Conservation (phyloP, 305 asterid species). For the Vinca major region DNA sequence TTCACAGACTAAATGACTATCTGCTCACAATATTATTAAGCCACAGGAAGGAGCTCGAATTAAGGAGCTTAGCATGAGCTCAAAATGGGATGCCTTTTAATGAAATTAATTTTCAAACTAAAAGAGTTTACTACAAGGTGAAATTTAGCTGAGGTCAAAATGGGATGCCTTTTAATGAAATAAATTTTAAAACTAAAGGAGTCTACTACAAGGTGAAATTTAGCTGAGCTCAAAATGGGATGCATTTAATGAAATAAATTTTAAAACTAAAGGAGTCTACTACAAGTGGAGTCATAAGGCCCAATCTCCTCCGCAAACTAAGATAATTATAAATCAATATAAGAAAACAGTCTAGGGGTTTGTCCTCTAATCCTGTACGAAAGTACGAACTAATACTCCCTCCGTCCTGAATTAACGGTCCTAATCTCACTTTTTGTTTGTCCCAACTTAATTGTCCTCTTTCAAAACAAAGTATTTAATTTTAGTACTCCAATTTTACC, state of each 20-base stretch:
- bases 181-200: neutral
- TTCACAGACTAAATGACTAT: neutral
- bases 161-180: neutral
- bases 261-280: neutral
- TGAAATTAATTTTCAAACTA: neutral
- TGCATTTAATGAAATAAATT: neutral
- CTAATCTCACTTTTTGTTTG: too few species aligned
- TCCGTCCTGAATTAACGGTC: too few species aligned
- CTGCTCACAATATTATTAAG: neutral
- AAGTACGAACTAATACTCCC: neutral
- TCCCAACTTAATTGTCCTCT: too few species aligned
- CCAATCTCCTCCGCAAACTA: neutral
- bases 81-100: neutral
- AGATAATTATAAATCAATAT: neutral
- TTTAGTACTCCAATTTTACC: too few species aligned
- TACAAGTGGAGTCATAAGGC: neutral
- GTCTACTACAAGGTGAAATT: too few species aligned
- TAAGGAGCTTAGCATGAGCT: too few species aligned
- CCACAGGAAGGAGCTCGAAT: neutral
- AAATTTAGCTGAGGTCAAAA: too few species aligned
- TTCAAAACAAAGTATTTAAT: neutral
- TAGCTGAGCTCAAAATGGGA: neutral
- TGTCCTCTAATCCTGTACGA: neutral
- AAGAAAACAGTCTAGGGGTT: constrained; percentile 8
- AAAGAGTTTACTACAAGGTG: neutral